phyloP scores from a whole-genome alignment of 768 basidiomycete species.

The Infundibulicybe gibba region DNA sequence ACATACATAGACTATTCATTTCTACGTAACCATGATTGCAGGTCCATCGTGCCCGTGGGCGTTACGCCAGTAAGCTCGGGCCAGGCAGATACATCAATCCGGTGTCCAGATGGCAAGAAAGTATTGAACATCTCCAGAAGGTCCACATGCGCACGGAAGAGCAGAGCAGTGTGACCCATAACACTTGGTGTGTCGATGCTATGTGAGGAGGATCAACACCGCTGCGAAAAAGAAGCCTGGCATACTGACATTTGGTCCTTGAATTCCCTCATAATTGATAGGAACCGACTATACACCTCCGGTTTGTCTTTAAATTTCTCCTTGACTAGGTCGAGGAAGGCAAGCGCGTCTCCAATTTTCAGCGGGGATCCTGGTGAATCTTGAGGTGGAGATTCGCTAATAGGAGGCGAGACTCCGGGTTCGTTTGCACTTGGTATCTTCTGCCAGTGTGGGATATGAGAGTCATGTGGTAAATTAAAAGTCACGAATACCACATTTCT shows the following conservation, averaged over 20 bases:
- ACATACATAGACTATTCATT: too few species aligned
- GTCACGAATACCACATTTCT: too few species aligned
- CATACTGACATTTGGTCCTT: slow-evolving; percentile 84
- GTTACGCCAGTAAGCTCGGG: slow-evolving; percentile 81
- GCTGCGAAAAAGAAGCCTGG: slow-evolving; percentile 10
- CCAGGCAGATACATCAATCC: slow-evolving; percentile 81
- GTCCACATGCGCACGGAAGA: slow-evolving; percentile 86
- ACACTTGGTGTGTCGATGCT: slow-evolving; percentile 98
- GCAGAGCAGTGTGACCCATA: slow-evolving; percentile 88
- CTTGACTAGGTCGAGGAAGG: slow-evolving; percentile 94
- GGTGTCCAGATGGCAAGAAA: slow-evolving; percentile 91
- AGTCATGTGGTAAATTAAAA: too few species aligned
- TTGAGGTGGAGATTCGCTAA: too few species aligned
- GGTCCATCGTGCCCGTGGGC: slow-evolving; percentile 50
- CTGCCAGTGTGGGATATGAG: too few species aligned
- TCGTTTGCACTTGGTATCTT: too few species aligned
- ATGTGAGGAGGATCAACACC: slow-evolving; percentile 14
- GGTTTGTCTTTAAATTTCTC: slow-evolving; percentile 85
- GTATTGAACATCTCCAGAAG: slow-evolving; percentile 99
- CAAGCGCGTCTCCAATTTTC: slow-evolving; percentile 90
- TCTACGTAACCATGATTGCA: too few species aligned
- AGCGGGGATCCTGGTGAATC: slow-evolving; percentile 37
- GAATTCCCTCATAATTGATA: slow-evolving; percentile 99
- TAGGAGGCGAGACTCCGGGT: too few species aligned
- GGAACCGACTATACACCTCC: slow-evolving; percentile 90